These are phyloP conservation scores for Sporisorium exsertum DNA, from an alignment of 1,284 basidiomycete species.

Conservation along the genomic window DNA sequence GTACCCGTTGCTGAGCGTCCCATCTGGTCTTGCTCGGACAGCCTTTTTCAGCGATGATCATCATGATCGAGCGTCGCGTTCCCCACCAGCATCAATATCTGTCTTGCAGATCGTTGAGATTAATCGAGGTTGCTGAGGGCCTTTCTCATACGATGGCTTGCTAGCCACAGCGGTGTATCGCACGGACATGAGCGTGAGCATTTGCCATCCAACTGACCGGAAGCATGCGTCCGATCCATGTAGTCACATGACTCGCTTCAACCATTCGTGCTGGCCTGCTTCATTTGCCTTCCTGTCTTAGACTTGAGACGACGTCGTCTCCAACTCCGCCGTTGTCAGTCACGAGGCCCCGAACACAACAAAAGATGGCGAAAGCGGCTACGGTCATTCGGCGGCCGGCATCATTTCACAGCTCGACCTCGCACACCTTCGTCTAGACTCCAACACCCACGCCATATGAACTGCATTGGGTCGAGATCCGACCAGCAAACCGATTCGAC, in stretches of 20 bases:
- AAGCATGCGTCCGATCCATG: background rate
- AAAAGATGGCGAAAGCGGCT: background rate
- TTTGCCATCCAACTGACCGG: background rate
- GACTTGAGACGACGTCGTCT: background rate
- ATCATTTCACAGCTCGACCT: background rate
- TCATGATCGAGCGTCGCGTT: background rate
- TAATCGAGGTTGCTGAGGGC: background rate
- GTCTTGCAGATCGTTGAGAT: conserved; percentile 3
- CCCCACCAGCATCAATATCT: background rate
- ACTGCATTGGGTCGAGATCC: background rate
- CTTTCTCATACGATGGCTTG: background rate
- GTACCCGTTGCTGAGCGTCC: background rate
- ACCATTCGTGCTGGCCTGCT: background rate
- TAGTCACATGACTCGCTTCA: background rate
- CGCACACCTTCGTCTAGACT: background rate
- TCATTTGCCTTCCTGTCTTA: background rate
- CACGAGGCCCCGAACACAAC: background rate
- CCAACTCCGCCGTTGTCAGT: background rate
- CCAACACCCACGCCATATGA: no score
- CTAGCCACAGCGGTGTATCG: background rate
- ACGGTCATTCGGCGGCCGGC: background rate
- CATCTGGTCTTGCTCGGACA: background rate
- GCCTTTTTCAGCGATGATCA: background rate
- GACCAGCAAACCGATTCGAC: background rate
- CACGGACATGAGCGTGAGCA: background rate